phyloP scores from a whole-genome alignment of 2,329 filamentous ascomycete species.

The Penicillium sp. region DNA sequence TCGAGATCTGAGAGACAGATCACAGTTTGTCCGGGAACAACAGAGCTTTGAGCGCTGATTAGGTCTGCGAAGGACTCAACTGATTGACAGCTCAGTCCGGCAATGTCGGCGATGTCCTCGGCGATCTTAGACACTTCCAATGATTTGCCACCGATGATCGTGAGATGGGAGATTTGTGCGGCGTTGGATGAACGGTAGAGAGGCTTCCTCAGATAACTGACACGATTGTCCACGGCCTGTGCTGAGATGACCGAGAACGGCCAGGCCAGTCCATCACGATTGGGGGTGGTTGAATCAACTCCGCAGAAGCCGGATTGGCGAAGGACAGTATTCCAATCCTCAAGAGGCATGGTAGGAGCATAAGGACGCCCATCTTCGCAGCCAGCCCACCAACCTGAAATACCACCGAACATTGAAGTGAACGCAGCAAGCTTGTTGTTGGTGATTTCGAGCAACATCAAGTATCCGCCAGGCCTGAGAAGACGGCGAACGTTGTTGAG shows the following conservation, averaged over 20 bases:
- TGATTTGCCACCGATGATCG: background rate
- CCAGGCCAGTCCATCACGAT: background rate
- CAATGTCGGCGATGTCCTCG: background rate
- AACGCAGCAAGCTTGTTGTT: background rate
- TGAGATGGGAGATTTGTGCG: background rate
- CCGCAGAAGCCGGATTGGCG: slow-evolving; percentile 12
- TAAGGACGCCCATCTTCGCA: slow-evolving; percentile 17
- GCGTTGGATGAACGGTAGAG: background rate
- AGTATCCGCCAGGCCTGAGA: background rate
- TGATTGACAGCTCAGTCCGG: no score
- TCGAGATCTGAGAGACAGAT: no score
- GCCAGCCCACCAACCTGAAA: slow-evolving; percentile 39
- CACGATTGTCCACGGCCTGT: slow-evolving; percentile 1
- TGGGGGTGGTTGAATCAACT: slow-evolving; percentile 18
- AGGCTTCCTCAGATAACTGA: background rate
- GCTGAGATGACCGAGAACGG: background rate
- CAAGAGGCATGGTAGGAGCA: background rate
- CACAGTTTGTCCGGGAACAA: no score
- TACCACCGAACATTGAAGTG: slow-evolving; percentile 1
- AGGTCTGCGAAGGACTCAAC: no score
- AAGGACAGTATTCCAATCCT: background rate
- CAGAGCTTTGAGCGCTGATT: no score
- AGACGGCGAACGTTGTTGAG: slow-evolving; percentile 28
- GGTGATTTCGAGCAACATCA: background rate
- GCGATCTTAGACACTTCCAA: background rate